These are phyloP conservation scores for Stephania japonica DNA, from an alignment of 164 flowering plant genomes.

Conservation along the genomic window DNA sequence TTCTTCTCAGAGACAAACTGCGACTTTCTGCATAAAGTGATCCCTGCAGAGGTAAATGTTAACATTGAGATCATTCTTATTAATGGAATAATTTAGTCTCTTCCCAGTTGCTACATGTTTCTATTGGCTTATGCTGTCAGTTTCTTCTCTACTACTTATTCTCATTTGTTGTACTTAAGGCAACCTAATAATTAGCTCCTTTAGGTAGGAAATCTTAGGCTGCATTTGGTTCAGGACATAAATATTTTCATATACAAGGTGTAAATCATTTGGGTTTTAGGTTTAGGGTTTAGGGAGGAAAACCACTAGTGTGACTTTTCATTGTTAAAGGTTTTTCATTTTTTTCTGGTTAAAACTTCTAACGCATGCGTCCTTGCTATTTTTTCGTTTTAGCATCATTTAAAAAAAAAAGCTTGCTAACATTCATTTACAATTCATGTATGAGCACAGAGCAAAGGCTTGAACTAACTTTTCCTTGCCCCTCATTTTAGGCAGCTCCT, in stretches of 20 bases:
- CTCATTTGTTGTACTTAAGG: too few relatives aligned
- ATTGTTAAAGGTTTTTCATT: neutral
- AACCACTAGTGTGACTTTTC: too few relatives aligned
- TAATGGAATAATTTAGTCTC: neutral
- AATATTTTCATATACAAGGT: too few relatives aligned
- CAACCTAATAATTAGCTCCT: too few relatives aligned
- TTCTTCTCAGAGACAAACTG: slow-evolving; percentile 23
- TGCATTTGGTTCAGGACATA: too few relatives aligned
- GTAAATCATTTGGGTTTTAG: too few relatives aligned
- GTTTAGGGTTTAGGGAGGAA: neutral
- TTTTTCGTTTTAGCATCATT: neutral
- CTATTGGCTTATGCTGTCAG: neutral
- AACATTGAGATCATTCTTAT: neutral
- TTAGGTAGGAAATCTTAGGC: too few relatives aligned
- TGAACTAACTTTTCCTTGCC: neutral
- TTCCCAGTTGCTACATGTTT: neutral
- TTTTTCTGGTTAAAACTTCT: neutral
- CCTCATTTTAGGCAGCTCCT: slow-evolving; percentile 3
- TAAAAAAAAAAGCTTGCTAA: neutral
- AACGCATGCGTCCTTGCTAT: neutral
- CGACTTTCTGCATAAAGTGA: slow-evolving; percentile 15
- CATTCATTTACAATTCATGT: neutral
- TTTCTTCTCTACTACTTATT: neutral
- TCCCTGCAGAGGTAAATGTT: slow-evolving; percentile 11
- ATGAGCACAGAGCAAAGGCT: neutral